These are phyloP conservation scores for Linnemannia zychae DNA, from an alignment of 192 early-diverging fungal genomes.

Conservation along the genomic window DNA sequence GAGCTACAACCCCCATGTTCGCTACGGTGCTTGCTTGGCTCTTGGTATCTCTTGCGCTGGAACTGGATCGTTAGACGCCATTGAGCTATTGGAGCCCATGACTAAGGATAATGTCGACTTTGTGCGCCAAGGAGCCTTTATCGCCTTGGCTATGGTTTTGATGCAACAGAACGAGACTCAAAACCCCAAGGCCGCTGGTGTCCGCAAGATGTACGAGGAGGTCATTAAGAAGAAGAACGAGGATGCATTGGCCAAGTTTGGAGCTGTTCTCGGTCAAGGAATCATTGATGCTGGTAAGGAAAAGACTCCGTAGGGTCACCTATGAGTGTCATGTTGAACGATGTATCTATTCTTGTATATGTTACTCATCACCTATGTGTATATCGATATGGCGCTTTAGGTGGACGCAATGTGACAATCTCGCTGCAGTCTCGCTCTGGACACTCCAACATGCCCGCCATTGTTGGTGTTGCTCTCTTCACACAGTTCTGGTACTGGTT, in stretches of 20 bases:
- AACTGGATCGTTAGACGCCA: conserved; percentile 90
- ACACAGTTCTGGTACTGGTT: conserved; percentile 99
- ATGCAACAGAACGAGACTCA: conserved; percentile 94
- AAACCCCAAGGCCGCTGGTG: conserved; percentile 82
- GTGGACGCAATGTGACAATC: conserved; percentile 97
- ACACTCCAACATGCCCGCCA: conserved; percentile 92
- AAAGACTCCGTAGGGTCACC: background rate
- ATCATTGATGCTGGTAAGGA: conserved; percentile 93
- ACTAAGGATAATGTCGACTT: conserved; percentile 97
- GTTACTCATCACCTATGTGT: no score
- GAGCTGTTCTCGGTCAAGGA: conserved; percentile 95
- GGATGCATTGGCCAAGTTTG: conserved; percentile 95
- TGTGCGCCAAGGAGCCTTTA: conserved; percentile 96
- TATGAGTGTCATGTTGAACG: no score
- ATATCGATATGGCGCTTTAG: no score
- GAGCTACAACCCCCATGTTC: conserved; percentile 99
- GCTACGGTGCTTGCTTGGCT: conserved; percentile 95
- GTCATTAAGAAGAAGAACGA: conserved; percentile 94
- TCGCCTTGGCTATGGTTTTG: conserved; percentile 95
- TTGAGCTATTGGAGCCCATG: conserved; percentile 97
- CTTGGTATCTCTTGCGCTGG: conserved; percentile 98
- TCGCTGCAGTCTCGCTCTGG: conserved; percentile 90
- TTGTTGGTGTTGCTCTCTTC: conserved; percentile 98
- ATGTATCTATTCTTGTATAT: no score
- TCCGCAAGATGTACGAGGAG: conserved; percentile 89